phyloP scores from a whole-genome alignment of 768 basidiomycete genomes.

The Kwoniella pini region DNA sequence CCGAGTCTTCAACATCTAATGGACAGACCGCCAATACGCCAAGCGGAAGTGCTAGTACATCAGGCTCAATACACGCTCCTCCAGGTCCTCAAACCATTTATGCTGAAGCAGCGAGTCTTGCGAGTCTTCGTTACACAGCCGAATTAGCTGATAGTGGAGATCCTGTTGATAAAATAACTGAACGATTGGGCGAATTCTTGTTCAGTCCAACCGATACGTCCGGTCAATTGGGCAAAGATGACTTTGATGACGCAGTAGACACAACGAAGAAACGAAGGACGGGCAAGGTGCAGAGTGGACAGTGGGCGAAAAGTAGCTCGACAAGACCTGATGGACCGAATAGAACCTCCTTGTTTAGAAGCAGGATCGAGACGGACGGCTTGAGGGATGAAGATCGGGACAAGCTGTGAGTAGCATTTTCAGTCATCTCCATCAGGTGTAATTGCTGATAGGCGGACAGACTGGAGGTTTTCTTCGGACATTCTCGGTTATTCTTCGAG shows the following conservation, averaged over 20 bases:
- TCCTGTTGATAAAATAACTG: conserved; percentile 35
- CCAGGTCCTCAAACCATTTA: conserved; percentile 9
- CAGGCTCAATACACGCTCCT: conserved; percentile 5
- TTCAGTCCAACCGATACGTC: conserved; percentile 23
- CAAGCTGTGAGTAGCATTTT: conserved; percentile 27
- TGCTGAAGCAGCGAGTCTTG: conserved; percentile 11
- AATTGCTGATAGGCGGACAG: conserved; percentile 17
- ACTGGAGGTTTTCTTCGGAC: conserved; percentile 36
- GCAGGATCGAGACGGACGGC: conserved; percentile 32
- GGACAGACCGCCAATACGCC: conserved; percentile 6
- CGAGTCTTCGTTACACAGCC: conserved; percentile 16
- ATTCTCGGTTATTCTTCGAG: conserved; percentile 44
- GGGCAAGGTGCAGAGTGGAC: conserved; percentile 8
- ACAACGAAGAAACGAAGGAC: conserved; percentile 10
- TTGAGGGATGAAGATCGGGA: conserved; percentile 33
- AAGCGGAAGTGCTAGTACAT: conserved; percentile 6
- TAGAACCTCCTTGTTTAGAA: conserved; percentile 8
- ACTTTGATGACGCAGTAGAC: conserved; percentile 1
- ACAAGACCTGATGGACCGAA: neutral
- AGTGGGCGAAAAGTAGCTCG: conserved; percentile 3
- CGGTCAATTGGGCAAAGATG: conserved; percentile 1
- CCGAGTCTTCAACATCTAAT: conserved; percentile 9
- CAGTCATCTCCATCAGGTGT: neutral
- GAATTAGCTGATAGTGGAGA: conserved; percentile 7
- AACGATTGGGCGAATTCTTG: conserved; percentile 42